Conservation (phyloP, 306 rosid genomes). For the Casuarina glauca region DNA sequence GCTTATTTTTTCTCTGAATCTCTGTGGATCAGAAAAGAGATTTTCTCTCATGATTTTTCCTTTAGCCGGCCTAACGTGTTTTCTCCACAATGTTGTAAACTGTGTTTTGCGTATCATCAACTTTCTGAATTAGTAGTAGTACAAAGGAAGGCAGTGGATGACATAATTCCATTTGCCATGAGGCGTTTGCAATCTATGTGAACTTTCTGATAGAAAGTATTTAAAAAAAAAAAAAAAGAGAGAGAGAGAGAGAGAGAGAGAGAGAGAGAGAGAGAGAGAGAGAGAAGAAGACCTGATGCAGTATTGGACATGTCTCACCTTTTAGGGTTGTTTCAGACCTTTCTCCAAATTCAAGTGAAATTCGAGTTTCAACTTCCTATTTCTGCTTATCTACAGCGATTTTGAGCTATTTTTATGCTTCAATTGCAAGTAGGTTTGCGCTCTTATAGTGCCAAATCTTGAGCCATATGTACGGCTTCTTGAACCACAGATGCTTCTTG, state of each 20-base stretch:
- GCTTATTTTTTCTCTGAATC: background rate
- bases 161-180: background rate
- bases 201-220: background rate
- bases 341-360: constrained; percentile 9
- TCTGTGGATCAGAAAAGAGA: background rate
- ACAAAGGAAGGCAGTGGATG: background rate
- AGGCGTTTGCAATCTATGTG: background rate
- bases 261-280: too few species aligned
- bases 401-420: constrained; percentile 27
- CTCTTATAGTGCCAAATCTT: constrained; percentile 74
- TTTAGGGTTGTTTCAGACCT: background rate
- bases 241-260: too few species aligned
- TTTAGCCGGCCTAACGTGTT: background rate
- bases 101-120: background rate
- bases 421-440: constrained; percentile 55
- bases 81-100: background rate
- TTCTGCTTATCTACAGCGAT: constrained; percentile 1
- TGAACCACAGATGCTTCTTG: constrained; percentile 79
- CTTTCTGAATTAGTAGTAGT: background rate
- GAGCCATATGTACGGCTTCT: constrained; percentile 72
- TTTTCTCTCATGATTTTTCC: background rate
- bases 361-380: constrained; percentile 16
- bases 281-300: background rate
- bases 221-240: background rate
- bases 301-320: background rate